A percentile compares a stretch with the other conserved stretches of the same genome.
These are phyloP conservation scores for Candida gigantensis DNA, from an alignment of 1,139 yeast genomes.

Conservation along the genomic window DNA sequence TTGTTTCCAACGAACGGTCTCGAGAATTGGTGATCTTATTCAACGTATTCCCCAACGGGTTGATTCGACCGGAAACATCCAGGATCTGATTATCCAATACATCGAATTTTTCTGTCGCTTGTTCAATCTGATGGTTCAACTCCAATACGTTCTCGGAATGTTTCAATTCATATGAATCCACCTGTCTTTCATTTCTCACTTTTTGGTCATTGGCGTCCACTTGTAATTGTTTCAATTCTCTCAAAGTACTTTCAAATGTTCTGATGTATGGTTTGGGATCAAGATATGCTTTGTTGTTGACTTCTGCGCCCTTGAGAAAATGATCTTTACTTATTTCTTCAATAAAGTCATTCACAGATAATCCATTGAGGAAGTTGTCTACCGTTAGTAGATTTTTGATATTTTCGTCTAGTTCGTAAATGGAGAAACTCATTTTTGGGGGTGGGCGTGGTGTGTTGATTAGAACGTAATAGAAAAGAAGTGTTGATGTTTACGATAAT, in stretches of 20 bases:
- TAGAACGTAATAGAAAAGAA: neutral
- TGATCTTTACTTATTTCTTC: constrained; percentile 80
- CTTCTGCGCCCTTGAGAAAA: constrained; percentile 54
- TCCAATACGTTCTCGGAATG: constrained; percentile 69
- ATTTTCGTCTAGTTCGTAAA: constrained; percentile 65
- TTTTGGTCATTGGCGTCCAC: constrained; percentile 55
- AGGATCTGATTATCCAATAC: constrained; percentile 61
- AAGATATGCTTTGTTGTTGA: constrained; percentile 53
- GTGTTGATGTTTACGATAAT: neutral
- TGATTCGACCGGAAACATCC: constrained; percentile 61
- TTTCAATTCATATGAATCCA: constrained; percentile 60
- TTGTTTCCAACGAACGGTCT: constrained; percentile 72
- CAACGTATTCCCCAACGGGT: constrained; percentile 73
- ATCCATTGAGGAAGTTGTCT: constrained; percentile 71
- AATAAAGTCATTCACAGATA: constrained; percentile 77
- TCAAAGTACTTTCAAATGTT: constrained; percentile 83
- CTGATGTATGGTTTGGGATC: constrained; percentile 96
- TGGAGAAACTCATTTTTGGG: constrained; percentile 29
- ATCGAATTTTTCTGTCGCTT: constrained; percentile 49
- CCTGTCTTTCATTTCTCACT: constrained; percentile 52
- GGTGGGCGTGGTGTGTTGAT: neutral
- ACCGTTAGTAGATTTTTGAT: constrained; percentile 65
- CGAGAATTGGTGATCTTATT: constrained; percentile 76
- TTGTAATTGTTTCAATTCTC: constrained; percentile 63
- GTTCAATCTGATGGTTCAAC: constrained; percentile 51